A percentile compares a stretch with the other conserved stretches of the same genome.
Evolutionary conservation across 495 filamentous ascomycete species (phyloP).

Genomic region (Bacidia rubella): DNA sequence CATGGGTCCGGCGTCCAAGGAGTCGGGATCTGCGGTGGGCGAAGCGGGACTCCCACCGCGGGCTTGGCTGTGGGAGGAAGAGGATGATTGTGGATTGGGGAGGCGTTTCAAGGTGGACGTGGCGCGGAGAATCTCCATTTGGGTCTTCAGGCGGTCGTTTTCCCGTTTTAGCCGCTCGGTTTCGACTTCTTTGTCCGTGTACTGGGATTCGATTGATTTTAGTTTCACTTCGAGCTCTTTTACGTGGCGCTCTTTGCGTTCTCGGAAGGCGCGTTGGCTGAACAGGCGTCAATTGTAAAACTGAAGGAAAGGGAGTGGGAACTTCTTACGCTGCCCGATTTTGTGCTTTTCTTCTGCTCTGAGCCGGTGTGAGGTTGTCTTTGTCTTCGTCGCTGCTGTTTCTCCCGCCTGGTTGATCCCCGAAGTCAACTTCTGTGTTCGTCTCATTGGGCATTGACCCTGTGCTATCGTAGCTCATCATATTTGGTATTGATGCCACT

Average conservation of each 20-base stretch:
- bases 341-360: constrained; percentile 83
- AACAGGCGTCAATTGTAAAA: constrained; percentile 2
- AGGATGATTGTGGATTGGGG: constrained; percentile 23
- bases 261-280: constrained; percentile 92
- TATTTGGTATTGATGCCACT: constrained; percentile 25
- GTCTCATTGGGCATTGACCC: constrained; percentile 8
- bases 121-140: constrained; percentile 90
- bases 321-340: constrained; percentile 80
- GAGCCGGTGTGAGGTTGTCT: constrained; percentile 60
- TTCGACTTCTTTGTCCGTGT: constrained; percentile 44
- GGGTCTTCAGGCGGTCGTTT: constrained; percentile 63
- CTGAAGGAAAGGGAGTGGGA: background rate
- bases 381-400: constrained; percentile 50
- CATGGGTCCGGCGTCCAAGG: constrained; percentile 45
- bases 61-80: background rate
- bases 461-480: constrained; percentile 18
- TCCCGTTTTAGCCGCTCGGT: constrained; percentile 78
- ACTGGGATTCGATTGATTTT: constrained; percentile 50
- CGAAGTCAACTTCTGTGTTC: constrained; percentile 25
- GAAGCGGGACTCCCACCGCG: constrained; percentile 1
- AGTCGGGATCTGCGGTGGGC: constrained; percentile 22
- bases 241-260: constrained; percentile 89
- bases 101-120: constrained; percentile 30
- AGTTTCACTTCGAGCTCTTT: constrained; percentile 85
- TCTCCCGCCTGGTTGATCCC: constrained; percentile 18